phyloP scores from a whole-genome alignment of 176 grass and related monocot species.

The Juncus inflexus region DNA sequence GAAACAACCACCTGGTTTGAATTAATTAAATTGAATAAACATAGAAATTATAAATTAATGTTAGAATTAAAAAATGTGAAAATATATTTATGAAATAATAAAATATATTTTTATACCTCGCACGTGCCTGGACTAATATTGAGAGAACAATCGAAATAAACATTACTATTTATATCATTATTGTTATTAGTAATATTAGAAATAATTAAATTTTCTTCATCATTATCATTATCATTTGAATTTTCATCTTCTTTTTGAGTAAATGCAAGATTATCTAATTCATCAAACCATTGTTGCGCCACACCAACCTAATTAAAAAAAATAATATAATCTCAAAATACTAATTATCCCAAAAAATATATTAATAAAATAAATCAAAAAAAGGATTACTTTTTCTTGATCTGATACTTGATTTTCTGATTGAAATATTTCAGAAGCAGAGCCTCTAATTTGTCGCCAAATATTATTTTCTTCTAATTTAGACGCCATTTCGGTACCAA shows the following conservation, averaged over 20 bases:
- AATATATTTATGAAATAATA: background rate
- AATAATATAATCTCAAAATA: background rate
- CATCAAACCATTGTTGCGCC: constrained; percentile 86
- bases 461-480: constrained; percentile 60
- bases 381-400: constrained; percentile 45
- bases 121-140: constrained; percentile 79
- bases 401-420: constrained; percentile 22
- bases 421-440: constrained; percentile 55
- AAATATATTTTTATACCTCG: constrained; percentile 43
- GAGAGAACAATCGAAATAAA: constrained; percentile 49
- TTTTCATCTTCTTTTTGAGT: constrained; percentile 43
- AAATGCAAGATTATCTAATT: constrained; percentile 92
- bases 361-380: background rate
- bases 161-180: constrained; percentile 24
- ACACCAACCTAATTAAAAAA: constrained; percentile 54
- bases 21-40: background rate
- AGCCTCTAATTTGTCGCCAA: constrained; percentile 75
- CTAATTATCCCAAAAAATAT: background rate
- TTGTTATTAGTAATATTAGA: constrained; percentile 36
- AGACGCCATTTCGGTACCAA: constrained; percentile 54
- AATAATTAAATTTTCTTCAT: constrained; percentile 7
- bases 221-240: constrained; percentile 12
- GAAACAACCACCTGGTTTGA: constrained; percentile 61
- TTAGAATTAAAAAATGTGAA: background rate
- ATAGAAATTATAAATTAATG: background rate